Evolutionary conservation across 2,329 filamentous ascomycete genomes (phyloP).

Genomic region (Dactylellina drechsleri): DNA sequence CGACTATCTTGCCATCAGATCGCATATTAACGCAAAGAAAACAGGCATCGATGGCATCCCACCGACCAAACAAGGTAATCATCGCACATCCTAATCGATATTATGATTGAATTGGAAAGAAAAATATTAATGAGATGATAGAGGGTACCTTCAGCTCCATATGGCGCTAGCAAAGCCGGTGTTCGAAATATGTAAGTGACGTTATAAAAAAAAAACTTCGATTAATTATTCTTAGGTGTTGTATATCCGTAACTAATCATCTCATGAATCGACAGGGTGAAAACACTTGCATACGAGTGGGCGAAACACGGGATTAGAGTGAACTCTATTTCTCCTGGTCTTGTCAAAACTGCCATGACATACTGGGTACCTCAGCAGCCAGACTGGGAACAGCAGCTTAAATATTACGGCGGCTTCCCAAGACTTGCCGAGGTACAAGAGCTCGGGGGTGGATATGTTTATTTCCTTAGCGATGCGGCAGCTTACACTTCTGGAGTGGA

Average conservation of each 20-base stretch:
- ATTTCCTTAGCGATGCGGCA: conserved; percentile 67
- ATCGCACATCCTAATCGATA: conserved; percentile 26
- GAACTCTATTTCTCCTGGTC: conserved; percentile 77
- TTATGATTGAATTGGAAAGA: neutral
- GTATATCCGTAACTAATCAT: neutral
- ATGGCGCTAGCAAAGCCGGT: conserved; percentile 51
- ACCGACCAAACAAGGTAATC: conserved; percentile 65
- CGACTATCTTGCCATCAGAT: too few relatives aligned
- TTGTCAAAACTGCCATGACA: conserved; percentile 79
- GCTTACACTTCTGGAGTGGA: conserved; percentile 67
- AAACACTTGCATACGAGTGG: conserved; percentile 75
- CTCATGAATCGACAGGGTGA: conserved; percentile 18
- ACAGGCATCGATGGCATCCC: conserved; percentile 63
- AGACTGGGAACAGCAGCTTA: conserved; percentile 67
- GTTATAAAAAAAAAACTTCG: neutral
- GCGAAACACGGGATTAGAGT: conserved; percentile 75
- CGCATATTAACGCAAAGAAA: too few relatives aligned
- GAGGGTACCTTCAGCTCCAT: conserved; percentile 66
- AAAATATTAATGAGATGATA: neutral
- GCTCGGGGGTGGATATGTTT: conserved; percentile 67
- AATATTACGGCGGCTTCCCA: conserved; percentile 68
- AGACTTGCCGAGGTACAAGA: conserved; percentile 67
- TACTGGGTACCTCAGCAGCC: conserved; percentile 66
- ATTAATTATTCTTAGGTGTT: too few relatives aligned
- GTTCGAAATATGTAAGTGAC: conserved; percentile 61